Conservation (phyloP, 2,329 filamentous ascomycete genomes). For the Coniella vitis region DNA sequence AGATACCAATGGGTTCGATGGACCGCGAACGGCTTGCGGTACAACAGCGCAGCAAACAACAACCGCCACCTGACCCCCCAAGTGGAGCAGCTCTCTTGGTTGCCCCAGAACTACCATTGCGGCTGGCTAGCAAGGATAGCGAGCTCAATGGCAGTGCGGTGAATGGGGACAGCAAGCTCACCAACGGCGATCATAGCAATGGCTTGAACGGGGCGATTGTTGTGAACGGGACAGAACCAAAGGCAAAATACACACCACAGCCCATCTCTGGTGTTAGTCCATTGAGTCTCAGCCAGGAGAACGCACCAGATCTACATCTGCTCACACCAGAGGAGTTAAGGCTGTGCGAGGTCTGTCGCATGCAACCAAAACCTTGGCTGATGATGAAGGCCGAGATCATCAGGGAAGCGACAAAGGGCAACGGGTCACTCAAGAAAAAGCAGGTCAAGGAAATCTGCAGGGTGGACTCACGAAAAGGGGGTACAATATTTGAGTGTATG, state of each 20-base stretch:
- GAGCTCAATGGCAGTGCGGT: constrained; percentile 22
- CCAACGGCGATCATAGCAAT: constrained; percentile 38
- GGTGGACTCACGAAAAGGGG: constrained; percentile 78
- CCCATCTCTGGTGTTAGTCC: constrained; percentile 56
- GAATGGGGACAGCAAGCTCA: constrained; percentile 45
- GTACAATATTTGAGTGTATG: constrained; percentile 89
- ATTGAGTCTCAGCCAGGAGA: constrained; percentile 66
- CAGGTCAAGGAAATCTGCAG: constrained; percentile 79
- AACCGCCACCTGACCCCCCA: constrained; percentile 59
- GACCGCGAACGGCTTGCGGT: constrained; percentile 73
- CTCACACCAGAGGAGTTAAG: constrained; percentile 78
- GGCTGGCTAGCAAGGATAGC: constrained; percentile 33
- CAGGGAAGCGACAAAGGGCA: constrained; percentile 82
- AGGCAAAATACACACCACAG: constrained; percentile 46
- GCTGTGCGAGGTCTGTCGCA: constrained; percentile 73
- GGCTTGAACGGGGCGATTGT: constrained; percentile 37
- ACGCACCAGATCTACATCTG: constrained; percentile 75
- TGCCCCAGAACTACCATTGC: constrained; percentile 69
- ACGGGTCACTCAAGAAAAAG: constrained; percentile 88
- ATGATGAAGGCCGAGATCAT: constrained; percentile 92
- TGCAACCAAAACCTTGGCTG: constrained; percentile 91
- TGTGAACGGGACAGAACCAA: constrained; percentile 35
- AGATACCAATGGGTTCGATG: constrained; percentile 70
- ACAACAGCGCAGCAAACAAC: constrained; percentile 61
- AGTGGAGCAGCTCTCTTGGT: constrained; percentile 70